Base-by-base conservation (phyloP, 768 basidiomycete species). In the Sporobolomyces roseus region DNA sequence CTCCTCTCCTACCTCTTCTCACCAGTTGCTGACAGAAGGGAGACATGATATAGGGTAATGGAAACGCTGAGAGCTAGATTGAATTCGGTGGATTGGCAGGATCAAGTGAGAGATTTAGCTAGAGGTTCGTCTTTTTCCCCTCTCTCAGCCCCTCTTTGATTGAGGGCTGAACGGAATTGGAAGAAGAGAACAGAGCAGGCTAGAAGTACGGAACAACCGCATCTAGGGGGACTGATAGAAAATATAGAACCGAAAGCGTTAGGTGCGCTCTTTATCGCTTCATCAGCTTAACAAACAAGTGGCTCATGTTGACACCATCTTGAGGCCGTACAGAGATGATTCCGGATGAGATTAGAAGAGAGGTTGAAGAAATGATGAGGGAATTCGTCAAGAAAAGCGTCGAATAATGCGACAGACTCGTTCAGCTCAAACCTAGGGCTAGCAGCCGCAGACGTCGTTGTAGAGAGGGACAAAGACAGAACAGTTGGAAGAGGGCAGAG, bases 31-130 rank as follows among this genome's bases (percentile, higher is more conserved):
- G 21, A 5, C 35, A 3, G 17, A 9, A 16, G 12, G 19, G 16
- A 23, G 8, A 6, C 4, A 33, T 21, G 58, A 21, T 10, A 21
- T 49, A 72, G 71, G 32, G 36, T 72, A 6, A 56, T 72, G 35
- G 92, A 85, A 64, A 89, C 90, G 76, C 85, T 98, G 66, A 92
- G 93, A 80, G 88, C 93, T 81, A 93, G 93, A 79, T 87, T 96
- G 56, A 91, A 93, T 77, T 86, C 86, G 55, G 88, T 88, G 3
- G 90, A 88, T 1, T 80, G 83, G 14, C 91, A 94, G 77, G 80
- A 94, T 77, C 88, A 93, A 66, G 91, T 93, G 61, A 85, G 88
- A 16, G 89, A 90, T 6, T 91, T 54, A 2, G 68, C 72, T 0
- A 45, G 68, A 27, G 72, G 72, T 70, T 29, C 41, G 71, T 45